A percentile compares a stretch with the other conserved stretches of the same genome.
phyloP scores from a whole-genome alignment of 768 basidiomycete genomes.

The Tricholoma matsutake region DNA sequence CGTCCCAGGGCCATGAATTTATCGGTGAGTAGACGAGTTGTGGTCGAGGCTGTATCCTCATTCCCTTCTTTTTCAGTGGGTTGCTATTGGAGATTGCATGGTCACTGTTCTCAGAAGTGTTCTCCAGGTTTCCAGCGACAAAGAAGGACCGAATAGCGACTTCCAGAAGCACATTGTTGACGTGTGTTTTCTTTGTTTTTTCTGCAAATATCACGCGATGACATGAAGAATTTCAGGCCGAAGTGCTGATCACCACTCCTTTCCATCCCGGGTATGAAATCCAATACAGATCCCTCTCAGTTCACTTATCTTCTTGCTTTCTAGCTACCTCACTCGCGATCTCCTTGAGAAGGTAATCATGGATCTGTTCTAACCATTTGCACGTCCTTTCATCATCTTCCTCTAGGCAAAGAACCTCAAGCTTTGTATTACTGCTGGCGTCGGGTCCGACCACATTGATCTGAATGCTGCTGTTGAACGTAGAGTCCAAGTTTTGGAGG shows the following conservation, averaged over 20 bases:
- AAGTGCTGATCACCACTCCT: constrained; percentile 79
- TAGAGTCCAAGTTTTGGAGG: constrained; percentile 77
- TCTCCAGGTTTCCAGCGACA: constrained; percentile 68
- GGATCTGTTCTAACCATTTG: background rate
- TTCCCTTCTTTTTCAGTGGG: constrained; percentile 6
- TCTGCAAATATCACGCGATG: constrained; percentile 5
- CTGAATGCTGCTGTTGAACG: constrained; percentile 83
- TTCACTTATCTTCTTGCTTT: background rate
- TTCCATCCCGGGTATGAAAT: constrained; percentile 68
- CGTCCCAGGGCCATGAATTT: constrained; percentile 70
- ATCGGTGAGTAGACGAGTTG: constrained; percentile 45
- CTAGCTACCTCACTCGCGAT: constrained; percentile 70
- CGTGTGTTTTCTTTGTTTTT: constrained; percentile 39
- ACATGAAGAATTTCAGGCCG: constrained; percentile 47
- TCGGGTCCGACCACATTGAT: constrained; percentile 89
- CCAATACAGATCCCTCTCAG: background rate
- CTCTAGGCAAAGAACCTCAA: constrained; percentile 83
- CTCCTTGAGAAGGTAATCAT: constrained; percentile 57
- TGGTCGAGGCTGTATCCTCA: background rate
- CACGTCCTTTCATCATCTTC: constrained; percentile 3
- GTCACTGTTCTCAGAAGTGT: background rate
- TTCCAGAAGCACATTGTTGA: constrained; percentile 83
- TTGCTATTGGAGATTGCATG: background rate
- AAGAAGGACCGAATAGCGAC: constrained; percentile 77
- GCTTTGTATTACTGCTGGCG: constrained; percentile 86